Evolutionary conservation across 805 yeast species (phyloP), one percentile per base, ranked within the genome.

Genomic region (Metschnikowia aberdeeniae): DNA sequence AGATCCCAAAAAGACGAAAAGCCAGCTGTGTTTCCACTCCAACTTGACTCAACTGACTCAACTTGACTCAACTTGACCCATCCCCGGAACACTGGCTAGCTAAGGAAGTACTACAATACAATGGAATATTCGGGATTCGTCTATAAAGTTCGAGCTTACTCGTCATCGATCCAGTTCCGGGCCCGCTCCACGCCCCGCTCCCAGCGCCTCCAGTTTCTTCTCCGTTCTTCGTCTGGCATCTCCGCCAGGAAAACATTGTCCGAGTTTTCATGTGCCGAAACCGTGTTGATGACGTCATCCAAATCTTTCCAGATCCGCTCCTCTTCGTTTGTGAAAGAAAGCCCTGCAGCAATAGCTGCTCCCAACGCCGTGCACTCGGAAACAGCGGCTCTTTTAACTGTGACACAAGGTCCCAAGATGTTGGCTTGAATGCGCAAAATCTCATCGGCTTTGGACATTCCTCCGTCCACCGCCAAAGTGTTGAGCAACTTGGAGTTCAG

Each of bases 401-500:
- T 80, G 32, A 84, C 86, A 66, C 89, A 81, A 1, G 93, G 92
- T 3, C 97, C 97, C 54, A 89, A 73, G 50, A 90, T 83, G 63
- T 90, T 95, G 6, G 96, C 86, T 68, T 90, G 97, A 52, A 90
- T 88, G 70, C 88, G 96, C 84, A 92, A 85, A 42, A 89, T 92
- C 57, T 86, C 92, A 59, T 84, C 84, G 14, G 96, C 88, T 56
- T 86, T 80, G 19, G 96, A 85, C 93, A 90, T 85, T 54, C 98
- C 98, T 44, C 97, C 98, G 62, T 90, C 98, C 20, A 90, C 96
- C 28, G 88, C 84, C 48, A 85, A 68, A 12, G 73, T 60, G 3
- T 80, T 72, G 53, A 82, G 70, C 35, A 82, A 74, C 47, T 59
- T 55, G 29, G 58, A 49, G 59, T 67, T 66, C 54, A 79, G 64